These are phyloP conservation scores for Pseudophaeomoniella oleicola DNA, from an alignment of 2,329 filamentous ascomycete genomes.

Conservation along the genomic window DNA sequence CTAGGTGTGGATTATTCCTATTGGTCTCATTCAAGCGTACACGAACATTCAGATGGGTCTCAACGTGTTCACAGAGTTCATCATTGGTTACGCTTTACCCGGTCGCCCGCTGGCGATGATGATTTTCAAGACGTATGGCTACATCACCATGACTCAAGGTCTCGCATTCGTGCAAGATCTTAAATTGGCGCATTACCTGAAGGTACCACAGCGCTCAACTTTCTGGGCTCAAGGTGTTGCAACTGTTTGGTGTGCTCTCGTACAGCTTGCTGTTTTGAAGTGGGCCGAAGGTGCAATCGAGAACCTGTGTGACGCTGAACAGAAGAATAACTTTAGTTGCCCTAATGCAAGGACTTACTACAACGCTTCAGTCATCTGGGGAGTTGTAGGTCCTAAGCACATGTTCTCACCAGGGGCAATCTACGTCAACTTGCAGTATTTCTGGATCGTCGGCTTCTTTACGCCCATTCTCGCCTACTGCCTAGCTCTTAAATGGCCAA, in stretches of 20 bases:
- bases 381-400: constrained; percentile 54
- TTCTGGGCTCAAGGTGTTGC: constrained; percentile 37
- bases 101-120: constrained; percentile 34
- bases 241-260: constrained; percentile 33
- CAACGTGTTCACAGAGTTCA: constrained; percentile 33
- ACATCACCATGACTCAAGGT: constrained; percentile 30
- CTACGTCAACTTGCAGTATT: constrained; percentile 52
- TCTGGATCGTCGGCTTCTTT: constrained; percentile 53
- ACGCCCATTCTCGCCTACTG: constrained; percentile 48
- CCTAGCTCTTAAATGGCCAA: constrained; percentile 47
- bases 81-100: constrained; percentile 32
- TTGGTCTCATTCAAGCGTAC: constrained; percentile 32
- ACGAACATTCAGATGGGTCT: constrained; percentile 37
- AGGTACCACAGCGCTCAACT: constrained; percentile 33
- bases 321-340: constrained; percentile 44
- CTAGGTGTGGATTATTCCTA: constrained; percentile 30
- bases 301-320: constrained; percentile 46
- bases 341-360: constrained; percentile 47
- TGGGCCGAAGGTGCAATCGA: constrained; percentile 42
- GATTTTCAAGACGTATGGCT: constrained; percentile 31
- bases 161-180: constrained; percentile 28
- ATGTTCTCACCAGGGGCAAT: constrained; percentile 52
- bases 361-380: constrained; percentile 59
- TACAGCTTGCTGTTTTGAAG: constrained; percentile 31
- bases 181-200: constrained; percentile 41